Percentiles rank a stretch among this genome's conserved stretches.
Evolutionary conservation across 495 filamentous ascomycete genomes (phyloP).

Genomic region (Xylaria bambusicola): DNA sequence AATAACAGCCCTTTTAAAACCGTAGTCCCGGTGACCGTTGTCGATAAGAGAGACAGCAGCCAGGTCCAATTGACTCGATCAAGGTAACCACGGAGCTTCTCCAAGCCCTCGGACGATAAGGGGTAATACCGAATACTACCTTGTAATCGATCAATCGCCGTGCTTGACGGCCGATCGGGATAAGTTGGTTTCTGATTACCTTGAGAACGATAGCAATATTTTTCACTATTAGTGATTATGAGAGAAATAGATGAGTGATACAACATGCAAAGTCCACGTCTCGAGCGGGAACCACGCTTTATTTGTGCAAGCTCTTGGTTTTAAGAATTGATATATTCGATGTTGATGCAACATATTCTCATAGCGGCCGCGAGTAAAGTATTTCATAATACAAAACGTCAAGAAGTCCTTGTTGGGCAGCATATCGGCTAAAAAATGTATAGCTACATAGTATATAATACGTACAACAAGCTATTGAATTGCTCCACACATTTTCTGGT

Average conservation of each 20-base stretch:
- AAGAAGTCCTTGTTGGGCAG: not conserved
- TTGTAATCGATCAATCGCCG: not conserved
- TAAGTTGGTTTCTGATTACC: not conserved
- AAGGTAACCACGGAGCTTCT: conserved; percentile 9
- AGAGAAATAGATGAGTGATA: not conserved
- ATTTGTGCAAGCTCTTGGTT: not conserved
- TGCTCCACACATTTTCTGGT: not conserved
- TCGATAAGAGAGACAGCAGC: conserved; percentile 1
- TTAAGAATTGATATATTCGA: not conserved
- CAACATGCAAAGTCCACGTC: not conserved
- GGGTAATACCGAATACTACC: conserved; percentile 16
- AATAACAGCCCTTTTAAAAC: not conserved
- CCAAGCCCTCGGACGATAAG: conserved; percentile 14
- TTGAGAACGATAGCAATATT: not conserved
- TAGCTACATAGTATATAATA: no score
- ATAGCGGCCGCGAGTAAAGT: not conserved
- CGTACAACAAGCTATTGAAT: no score
- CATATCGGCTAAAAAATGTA: not conserved
- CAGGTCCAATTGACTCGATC: not conserved
- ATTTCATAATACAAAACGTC: not conserved
- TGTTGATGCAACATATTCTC: not conserved
- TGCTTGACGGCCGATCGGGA: not conserved
- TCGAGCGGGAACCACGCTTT: not conserved
- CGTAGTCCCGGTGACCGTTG: not conserved
- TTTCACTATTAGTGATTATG: not conserved